Evolutionary conservation across 1,284 basidiomycete genomes (phyloP), one percentile per base, ranked within the genome.

Genomic region (Meira nashicola): DNA sequence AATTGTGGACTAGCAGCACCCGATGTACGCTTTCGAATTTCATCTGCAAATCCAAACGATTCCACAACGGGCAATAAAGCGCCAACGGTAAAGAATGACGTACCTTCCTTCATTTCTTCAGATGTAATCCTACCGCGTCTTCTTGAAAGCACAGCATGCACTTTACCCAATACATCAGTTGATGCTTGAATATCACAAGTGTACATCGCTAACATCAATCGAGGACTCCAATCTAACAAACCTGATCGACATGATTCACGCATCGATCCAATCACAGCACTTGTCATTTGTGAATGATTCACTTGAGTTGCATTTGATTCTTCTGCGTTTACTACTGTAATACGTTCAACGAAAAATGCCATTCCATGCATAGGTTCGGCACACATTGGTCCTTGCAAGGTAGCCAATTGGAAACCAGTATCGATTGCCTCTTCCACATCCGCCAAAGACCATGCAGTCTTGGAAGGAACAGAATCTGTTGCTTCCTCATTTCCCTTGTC

Each of bases 51-150:
- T 0, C 95, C 94, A 77, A 98, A 98, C 79, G 88, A 90, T 79
- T 98, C 94, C 12, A 95, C 90, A 2, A 98, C 92, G 2, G 95
- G 94, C n/a, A 98, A 80, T 63, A 93, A 81, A 0, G 93, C 89
- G 7, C 87, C 86, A 37, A 98, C 87, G 5, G 88, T 92, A 81
- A 98, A 97, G 80, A 96, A 95, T 0, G 88, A 84, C 0, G 93
- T 97, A 0, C 95, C 93, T 77, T 98, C 93, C 78, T 94, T 96
- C 91, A 98, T 96, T 79, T 98, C 95, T 78, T 98, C 95, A 8
- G 90, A 88, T 8, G 94, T 85, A 66, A 99, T 94, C 55, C 89
- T 84, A 1, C 95, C 95, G 56, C 92, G 84, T 60, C 95, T 85
- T 74, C 87, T 87, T 0, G 93, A 87, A 1, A 98, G 88, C 14